Percentiles rank a stretch among this genome's conserved stretches.
Conservation (phyloP, 208 protist species). For the Histomonas meleagridis region DNA sequence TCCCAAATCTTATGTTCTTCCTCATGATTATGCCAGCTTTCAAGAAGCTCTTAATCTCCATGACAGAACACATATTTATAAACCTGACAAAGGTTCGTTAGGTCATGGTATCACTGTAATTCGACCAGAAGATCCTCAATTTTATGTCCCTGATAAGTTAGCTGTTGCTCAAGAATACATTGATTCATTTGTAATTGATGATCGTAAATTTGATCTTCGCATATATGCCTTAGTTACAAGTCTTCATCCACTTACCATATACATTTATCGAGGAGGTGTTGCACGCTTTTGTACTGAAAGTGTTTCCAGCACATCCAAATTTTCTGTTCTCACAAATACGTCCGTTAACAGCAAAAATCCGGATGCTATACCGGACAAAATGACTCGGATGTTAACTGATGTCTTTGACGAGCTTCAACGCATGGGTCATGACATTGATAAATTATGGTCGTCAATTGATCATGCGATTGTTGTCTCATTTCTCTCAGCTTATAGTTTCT, state of each 20-base stretch:
- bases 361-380: not conserved
- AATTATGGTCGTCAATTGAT: not conserved
- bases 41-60: not conserved
- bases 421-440: not conserved
- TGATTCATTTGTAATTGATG: not conserved
- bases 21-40: not conserved
- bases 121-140: not conserved
- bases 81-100: not conserved
- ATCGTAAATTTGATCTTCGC: not conserved
- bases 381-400: not conserved
- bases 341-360: slow-evolving; percentile 4
- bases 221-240: not conserved
- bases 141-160: not conserved
- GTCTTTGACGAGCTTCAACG: not conserved
- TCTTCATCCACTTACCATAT: not conserved
- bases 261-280: not conserved
- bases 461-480: not conserved
- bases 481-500: not conserved
- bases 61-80: not conserved
- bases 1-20: not conserved
- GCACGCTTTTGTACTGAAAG: slow-evolving; percentile 24
- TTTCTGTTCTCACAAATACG: not conserved
- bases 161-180: slow-evolving; percentile 29
- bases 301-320: not conserved
- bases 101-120: not conserved